Percentiles rank a stretch among this genome's conserved stretches.
Conservation (phyloP, 805 yeast species). For the Kurtzmaniella fragi region DNA sequence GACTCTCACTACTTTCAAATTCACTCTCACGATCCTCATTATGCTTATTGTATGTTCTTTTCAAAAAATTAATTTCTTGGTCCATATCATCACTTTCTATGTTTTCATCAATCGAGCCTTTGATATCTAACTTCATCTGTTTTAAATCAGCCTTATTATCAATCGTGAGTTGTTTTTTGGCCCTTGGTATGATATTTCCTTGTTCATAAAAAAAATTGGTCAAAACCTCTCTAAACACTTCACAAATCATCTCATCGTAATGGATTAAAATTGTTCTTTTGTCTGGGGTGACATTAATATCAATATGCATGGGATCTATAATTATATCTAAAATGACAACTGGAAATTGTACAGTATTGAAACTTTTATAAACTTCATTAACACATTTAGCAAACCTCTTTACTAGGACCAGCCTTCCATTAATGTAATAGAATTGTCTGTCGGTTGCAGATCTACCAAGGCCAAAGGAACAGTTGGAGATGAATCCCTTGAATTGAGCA, state of each 20-base stretch:
- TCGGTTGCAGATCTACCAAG: conserved; percentile 60
- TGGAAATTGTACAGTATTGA: conserved; percentile 72
- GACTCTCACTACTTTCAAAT: background rate
- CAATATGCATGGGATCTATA: conserved; percentile 51
- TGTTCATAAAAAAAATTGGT: conserved; percentile 39
- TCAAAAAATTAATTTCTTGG: no score
- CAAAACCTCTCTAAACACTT: conserved; percentile 49
- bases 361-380: conserved; percentile 69
- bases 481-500: conserved; percentile 46
- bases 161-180: conserved; percentile 20
- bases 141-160: conserved; percentile 18
- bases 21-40: background rate
- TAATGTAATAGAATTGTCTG: conserved; percentile 71
- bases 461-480: conserved; percentile 78
- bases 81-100: background rate
- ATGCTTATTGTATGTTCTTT: no score
- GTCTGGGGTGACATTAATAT: conserved; percentile 90
- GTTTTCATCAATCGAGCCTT: background rate
- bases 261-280: conserved; percentile 69
- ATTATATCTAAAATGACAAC: conserved; percentile 57
- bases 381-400: conserved; percentile 52
- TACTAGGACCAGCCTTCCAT: conserved; percentile 66
- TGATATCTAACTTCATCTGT: no score
- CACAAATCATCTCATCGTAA: conserved; percentile 57
- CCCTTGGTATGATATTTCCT: conserved; percentile 32